These are phyloP conservation scores for Pseudoturritis turrita DNA, from an alignment of 345 rosid genomes.

Conservation along the genomic window DNA sequence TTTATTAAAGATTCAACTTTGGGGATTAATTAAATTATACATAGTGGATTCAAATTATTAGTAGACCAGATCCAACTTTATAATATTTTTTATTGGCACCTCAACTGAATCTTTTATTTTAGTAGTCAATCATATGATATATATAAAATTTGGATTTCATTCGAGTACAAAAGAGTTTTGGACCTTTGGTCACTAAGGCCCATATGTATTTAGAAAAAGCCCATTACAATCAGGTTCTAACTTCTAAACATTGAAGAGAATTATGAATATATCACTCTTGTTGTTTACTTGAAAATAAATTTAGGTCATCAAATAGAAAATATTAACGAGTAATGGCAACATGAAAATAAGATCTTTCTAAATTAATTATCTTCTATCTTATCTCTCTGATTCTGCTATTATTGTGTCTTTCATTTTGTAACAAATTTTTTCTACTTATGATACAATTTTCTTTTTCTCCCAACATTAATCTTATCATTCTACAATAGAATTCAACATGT, in stretches of 20 bases:
- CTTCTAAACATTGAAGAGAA: neutral
- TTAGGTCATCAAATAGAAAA: too few species aligned
- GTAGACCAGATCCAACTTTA: conserved; percentile 14
- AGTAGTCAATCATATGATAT: neutral
- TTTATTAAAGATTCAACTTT: conserved; percentile 6
- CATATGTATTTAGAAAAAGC: neutral
- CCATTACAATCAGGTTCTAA: neutral
- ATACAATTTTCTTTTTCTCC: too few species aligned
- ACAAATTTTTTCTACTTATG: too few species aligned
- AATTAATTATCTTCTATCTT: too few species aligned
- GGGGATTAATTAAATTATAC: neutral
- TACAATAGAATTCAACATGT: too few species aligned
- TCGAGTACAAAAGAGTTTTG: neutral
- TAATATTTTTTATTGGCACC: conserved; percentile 4
- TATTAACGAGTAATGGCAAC: too few species aligned
- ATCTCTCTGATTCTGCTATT: too few species aligned
- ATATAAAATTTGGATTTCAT: neutral
- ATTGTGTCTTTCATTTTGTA: too few species aligned
- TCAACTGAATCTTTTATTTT: conserved; percentile 3
- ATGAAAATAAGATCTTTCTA: too few species aligned
- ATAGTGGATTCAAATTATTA: conserved; percentile 25
- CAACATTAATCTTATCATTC: too few species aligned
- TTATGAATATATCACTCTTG: too few species aligned
- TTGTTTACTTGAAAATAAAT: too few species aligned
- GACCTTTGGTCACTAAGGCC: neutral